These are phyloP conservation scores for Kodamaea hsintzibuensis DNA, from an alignment of 805 yeast species.

Conservation along the genomic window DNA sequence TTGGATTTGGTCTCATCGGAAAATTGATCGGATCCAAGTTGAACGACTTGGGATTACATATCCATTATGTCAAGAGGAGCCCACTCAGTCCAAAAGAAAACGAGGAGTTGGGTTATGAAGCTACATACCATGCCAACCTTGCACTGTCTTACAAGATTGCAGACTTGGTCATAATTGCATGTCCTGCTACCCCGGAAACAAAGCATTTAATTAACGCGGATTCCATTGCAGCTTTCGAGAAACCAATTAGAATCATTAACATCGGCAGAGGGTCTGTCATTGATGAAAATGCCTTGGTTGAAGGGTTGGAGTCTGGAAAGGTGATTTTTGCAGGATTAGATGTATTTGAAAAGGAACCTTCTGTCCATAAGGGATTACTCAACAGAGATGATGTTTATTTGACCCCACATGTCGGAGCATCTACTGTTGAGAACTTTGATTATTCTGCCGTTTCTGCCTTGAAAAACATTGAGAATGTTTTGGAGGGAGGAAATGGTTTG, in stretches of 20 bases:
- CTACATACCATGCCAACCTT: conserved; percentile 39
- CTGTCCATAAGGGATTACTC: conserved; percentile 48
- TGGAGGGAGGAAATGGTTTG: conserved; percentile 40
- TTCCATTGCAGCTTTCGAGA: conserved; percentile 47
- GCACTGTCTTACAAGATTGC: conserved; percentile 37
- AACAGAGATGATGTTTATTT: conserved; percentile 62
- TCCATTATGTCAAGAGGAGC: conserved; percentile 61
- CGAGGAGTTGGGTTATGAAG: conserved; percentile 43
- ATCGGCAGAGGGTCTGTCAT: conserved; percentile 75
- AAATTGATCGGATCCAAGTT: conserved; percentile 59
- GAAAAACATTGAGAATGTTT: conserved; percentile 50
- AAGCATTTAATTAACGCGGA: conserved; percentile 51
- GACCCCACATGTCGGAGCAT: conserved; percentile 74
- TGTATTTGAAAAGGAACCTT: conserved; percentile 68
- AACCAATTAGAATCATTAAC: conserved; percentile 64
- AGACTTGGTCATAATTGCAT: conserved; percentile 64
- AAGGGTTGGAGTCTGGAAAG: conserved; percentile 59
- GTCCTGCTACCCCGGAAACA: conserved; percentile 66
- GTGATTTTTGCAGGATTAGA: conserved; percentile 70
- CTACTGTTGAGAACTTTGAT: conserved; percentile 57
- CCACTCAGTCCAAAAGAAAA: conserved; percentile 36
- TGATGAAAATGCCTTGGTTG: conserved; percentile 64
- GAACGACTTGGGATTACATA: conserved; percentile 59
- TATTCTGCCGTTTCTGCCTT: conserved; percentile 54
- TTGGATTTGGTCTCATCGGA: conserved; percentile 81